Conservation (phyloP, 1,284 basidiomycete genomes). For the Ustilago loliicola region DNA sequence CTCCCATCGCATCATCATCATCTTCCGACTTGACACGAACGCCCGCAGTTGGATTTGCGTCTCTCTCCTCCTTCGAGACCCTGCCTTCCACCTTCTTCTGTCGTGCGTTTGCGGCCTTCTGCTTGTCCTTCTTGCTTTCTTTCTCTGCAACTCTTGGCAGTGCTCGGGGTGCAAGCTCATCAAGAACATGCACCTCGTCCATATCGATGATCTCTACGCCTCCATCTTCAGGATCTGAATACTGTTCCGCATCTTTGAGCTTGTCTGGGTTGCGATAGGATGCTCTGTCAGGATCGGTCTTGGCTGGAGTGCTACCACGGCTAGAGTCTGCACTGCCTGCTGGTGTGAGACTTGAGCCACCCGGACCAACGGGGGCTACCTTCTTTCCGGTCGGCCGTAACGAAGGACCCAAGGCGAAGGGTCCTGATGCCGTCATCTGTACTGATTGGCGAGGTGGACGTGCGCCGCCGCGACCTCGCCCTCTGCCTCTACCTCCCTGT, state of each 20-base stretch:
- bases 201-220: conserved; percentile 77
- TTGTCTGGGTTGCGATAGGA: conserved; percentile 56
- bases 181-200: conserved; percentile 82
- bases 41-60: conserved; percentile 10
- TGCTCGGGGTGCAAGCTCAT: conserved; percentile 89
- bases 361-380: conserved; percentile 38
- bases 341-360: conserved; percentile 35
- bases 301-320: conserved; percentile 16
- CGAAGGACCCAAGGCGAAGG: conserved; percentile 84
- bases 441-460: conserved; percentile 72
- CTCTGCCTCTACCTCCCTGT: conserved; percentile 33
- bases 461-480: conserved; percentile 54
- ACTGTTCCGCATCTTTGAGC: conserved; percentile 55
- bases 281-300: conserved; percentile 40
- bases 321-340: conserved; percentile 12
- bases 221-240: conserved; percentile 54
- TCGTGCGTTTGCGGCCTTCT: conserved; percentile 67
- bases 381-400: conserved; percentile 74
- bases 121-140: conserved; percentile 62
- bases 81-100: conserved; percentile 72
- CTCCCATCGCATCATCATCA: conserved; percentile 39
- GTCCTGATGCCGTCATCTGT: conserved; percentile 86
- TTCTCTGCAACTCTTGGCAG: conserved; percentile 74
- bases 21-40: conserved; percentile 51
- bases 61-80: conserved; percentile 29